phyloP scores from a whole-genome alignment of 2,329 filamentous ascomycete species.

The Gliomastix tumulicola region DNA sequence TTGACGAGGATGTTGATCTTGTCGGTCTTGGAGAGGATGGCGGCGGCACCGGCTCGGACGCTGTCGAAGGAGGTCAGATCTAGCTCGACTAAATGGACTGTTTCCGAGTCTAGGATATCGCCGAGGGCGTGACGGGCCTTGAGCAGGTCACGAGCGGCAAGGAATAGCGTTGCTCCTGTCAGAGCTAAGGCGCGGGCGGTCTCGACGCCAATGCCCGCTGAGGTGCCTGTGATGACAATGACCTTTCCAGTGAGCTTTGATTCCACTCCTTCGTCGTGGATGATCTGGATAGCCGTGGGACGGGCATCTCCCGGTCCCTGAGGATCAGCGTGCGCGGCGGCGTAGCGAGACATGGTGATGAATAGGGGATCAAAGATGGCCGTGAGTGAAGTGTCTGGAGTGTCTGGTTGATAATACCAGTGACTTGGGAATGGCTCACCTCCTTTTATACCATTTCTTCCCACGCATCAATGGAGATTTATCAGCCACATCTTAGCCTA shows the following conservation, averaged over 20 bases:
- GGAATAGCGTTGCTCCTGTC: constrained; percentile 14
- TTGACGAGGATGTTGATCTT: constrained; percentile 33
- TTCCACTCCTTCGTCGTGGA: neutral
- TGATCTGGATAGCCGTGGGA: neutral
- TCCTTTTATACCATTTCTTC: no score
- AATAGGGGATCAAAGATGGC: no score
- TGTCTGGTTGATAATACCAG: no score
- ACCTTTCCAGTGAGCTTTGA: constrained; percentile 23
- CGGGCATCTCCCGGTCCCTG: constrained; percentile 7
- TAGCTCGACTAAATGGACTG: no score
- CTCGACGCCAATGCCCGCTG: constrained; percentile 31
- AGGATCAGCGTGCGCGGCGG: no score
- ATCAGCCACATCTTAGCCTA: no score
- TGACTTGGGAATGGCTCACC: no score
- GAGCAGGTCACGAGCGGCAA: constrained; percentile 2
- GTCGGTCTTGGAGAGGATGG: constrained; percentile 20
- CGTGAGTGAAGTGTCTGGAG: no score
- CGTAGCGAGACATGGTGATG: no score
- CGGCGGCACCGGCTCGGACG: neutral
- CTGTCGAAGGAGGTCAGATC: neutral
- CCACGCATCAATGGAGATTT: no score
- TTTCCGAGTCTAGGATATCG: no score
- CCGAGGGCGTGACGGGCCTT: neutral
- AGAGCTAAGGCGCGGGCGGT: constrained; percentile 29
- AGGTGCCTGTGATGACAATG: constrained; percentile 30